Percentiles rank a stretch among this genome's conserved stretches.
phyloP scores from a whole-genome alignment of 1,284 basidiomycete genomes.

The Takashimella tepidaria region DNA sequence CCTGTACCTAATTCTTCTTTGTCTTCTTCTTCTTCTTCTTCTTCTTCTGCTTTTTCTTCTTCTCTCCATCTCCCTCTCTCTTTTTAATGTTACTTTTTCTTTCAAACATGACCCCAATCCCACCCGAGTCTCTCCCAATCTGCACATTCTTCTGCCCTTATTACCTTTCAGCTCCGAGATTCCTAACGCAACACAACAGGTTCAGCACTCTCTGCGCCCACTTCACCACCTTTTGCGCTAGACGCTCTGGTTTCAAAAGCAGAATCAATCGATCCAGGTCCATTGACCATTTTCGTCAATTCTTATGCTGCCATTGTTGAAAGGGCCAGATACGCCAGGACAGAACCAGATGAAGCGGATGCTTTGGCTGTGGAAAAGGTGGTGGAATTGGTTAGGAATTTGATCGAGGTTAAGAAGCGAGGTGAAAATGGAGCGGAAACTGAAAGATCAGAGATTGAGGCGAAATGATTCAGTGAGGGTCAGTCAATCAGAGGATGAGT shows the following conservation, averaged over 20 bases:
- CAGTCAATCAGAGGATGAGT: too few species aligned
- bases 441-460: too few species aligned
- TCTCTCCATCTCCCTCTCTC: neutral
- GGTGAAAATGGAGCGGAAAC: too few species aligned
- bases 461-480: too few species aligned
- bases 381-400: conserved; percentile 54
- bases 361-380: conserved; percentile 62
- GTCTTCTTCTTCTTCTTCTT: neutral
- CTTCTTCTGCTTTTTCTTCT: neutral
- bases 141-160: conserved; percentile 19
- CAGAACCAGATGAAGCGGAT: conserved; percentile 65
- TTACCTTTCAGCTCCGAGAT: conserved; percentile 51
- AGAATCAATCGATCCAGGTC: conserved; percentile 43
- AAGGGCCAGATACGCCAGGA: conserved; percentile 60
- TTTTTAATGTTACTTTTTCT: too few species aligned
- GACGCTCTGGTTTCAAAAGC: conserved; percentile 57
- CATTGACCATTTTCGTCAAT: conserved; percentile 62
- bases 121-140: neutral
- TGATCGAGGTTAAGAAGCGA: conserved; percentile 4
- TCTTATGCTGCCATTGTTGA: conserved; percentile 71
- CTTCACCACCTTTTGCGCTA: conserved; percentile 55
- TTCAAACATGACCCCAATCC: too few species aligned
- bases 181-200: conserved; percentile 26
- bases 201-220: conserved; percentile 54
- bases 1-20: too few species aligned